Conservation (phyloP, 2,329 filamentous ascomycete species). For the Pseudogymnoascus sp. region DNA sequence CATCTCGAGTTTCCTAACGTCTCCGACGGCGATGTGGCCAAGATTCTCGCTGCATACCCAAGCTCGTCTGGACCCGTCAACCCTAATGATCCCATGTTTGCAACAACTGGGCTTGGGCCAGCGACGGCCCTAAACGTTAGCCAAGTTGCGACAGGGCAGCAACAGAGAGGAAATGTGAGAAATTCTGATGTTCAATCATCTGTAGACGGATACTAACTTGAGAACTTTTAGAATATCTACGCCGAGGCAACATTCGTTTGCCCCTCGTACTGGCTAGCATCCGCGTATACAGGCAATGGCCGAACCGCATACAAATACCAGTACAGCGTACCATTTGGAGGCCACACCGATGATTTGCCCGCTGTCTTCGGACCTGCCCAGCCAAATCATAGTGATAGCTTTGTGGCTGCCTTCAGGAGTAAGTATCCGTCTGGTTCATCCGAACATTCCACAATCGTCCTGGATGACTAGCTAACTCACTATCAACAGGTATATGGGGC, state of each 20-base stretch:
- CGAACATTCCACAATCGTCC: background rate
- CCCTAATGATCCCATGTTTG: slow-evolving; percentile 24
- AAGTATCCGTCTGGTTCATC: background rate
- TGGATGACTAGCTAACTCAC: background rate
- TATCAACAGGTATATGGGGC: slow-evolving; percentile 16
- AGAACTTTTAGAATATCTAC: slow-evolving; percentile 36
- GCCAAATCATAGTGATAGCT: slow-evolving; percentile 10
- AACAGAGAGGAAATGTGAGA: slow-evolving; percentile 39
- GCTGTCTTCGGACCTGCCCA: slow-evolving; percentile 27
- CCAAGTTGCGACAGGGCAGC: slow-evolving; percentile 40
- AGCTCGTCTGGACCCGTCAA: slow-evolving; percentile 14
- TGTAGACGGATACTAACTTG: background rate
- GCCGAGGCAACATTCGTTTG: slow-evolving; percentile 49
- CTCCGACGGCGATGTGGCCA: slow-evolving; percentile 33
- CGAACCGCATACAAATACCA: slow-evolving; percentile 39
- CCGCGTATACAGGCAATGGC: slow-evolving; percentile 36
- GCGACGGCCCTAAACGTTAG: slow-evolving; percentile 39
- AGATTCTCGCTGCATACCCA: slow-evolving; percentile 23
- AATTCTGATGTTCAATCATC: background rate
- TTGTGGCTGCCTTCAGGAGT: slow-evolving; percentile 17
- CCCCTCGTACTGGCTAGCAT: slow-evolving; percentile 46
- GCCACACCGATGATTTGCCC: slow-evolving; percentile 31
- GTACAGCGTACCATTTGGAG: slow-evolving; percentile 34
- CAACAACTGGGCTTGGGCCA: slow-evolving; percentile 30
- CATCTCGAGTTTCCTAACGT: slow-evolving; percentile 35